A percentile compares a stretch with the other conserved stretches of the same genome.
These are phyloP conservation scores for Trichosanthes cucumerina DNA, from an alignment of 306 rosid genomes.

Conservation along the genomic window DNA sequence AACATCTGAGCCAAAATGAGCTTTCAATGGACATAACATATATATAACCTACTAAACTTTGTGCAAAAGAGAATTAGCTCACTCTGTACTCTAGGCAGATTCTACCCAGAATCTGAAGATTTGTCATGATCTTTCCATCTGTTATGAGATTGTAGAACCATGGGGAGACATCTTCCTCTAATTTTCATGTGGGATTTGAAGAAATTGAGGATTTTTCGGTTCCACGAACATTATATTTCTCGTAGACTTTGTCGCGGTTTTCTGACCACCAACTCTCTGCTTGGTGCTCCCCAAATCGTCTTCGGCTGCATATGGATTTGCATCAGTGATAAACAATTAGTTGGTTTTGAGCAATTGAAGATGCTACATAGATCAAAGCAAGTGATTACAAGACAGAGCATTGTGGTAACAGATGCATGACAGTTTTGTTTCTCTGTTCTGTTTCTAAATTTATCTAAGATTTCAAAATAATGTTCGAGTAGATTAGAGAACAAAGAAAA, in stretches of 20 bases:
- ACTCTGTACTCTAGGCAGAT: background rate
- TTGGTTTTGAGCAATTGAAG: background rate
- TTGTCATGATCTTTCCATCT: background rate
- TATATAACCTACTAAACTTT: conserved; percentile 20
- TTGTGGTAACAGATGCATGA: background rate
- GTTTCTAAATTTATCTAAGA: background rate
- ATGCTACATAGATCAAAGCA: background rate
- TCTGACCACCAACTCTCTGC: conserved; percentile 98
- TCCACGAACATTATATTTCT: conserved; percentile 69
- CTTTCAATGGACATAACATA: background rate
- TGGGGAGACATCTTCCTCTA: conserved; percentile 45
- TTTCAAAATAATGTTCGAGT: background rate
- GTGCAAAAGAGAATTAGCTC: conserved; percentile 15
- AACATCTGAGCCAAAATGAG: background rate
- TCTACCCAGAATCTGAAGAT: background rate
- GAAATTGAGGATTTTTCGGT: conserved; percentile 52
- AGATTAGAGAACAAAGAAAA: background rate
- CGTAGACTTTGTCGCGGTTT: conserved; percentile 84
- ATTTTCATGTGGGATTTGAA: conserved; percentile 30
- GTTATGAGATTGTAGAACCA: conserved; percentile 28
- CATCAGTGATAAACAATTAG: conserved; percentile 1
- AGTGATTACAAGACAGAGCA: background rate
- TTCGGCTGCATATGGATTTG: conserved; percentile 59
- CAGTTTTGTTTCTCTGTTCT: background rate
- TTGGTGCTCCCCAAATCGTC: conserved; percentile 93